phyloP scores from a whole-genome alignment of 257 asterid genomes.

The Solanum etuberosum region DNA sequence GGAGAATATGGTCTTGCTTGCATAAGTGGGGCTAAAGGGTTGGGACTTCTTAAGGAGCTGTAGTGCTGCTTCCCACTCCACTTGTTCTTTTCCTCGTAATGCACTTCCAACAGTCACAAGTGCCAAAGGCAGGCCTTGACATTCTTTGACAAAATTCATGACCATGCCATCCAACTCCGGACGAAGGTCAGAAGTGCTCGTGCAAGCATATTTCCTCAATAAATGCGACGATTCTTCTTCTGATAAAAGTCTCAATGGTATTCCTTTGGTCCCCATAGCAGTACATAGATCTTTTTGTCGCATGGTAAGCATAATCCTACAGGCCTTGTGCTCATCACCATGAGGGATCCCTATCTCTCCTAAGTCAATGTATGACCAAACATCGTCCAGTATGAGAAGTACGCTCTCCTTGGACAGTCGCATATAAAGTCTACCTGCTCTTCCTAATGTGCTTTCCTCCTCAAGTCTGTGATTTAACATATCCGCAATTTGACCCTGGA shows the following conservation, averaged over 20 bases:
- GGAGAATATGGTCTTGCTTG: background rate
- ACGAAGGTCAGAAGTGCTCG: background rate
- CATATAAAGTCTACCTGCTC: background rate
- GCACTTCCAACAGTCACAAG: background rate
- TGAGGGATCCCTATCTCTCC: background rate
- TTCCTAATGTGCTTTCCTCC: background rate
- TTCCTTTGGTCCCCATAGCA: background rate
- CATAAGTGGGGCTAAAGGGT: background rate
- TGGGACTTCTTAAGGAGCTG: background rate
- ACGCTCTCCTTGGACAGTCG: background rate
- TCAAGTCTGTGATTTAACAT: background rate
- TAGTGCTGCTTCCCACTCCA: background rate
- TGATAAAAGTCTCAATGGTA: background rate
- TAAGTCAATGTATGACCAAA: background rate
- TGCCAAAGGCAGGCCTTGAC: background rate
- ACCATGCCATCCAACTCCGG: background rate
- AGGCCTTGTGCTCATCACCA: background rate
- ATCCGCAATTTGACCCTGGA: background rate
- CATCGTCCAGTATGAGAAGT: background rate
- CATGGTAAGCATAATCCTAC: background rate
- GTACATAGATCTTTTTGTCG: background rate
- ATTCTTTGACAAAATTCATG: background rate
- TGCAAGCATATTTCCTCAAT: background rate
- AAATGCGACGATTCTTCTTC: background rate
- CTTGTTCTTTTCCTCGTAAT: background rate